These are phyloP conservation scores for Triticum urartu DNA, from an alignment of 176 grass and related monocot species.

Conservation along the genomic window DNA sequence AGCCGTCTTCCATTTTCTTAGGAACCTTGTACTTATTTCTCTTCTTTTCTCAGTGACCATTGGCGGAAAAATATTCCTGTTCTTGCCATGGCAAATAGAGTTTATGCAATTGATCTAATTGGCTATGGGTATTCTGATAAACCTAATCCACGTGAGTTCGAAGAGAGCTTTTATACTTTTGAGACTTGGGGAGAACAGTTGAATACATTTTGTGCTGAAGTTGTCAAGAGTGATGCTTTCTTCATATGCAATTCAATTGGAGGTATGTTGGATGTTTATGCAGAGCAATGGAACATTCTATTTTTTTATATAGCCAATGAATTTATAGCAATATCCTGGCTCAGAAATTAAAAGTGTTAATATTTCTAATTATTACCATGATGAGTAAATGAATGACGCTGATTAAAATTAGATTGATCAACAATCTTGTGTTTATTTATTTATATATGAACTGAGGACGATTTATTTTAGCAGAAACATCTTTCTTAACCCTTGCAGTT, in stretches of 20 bases:
- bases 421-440: neutral
- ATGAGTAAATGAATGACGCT: neutral
- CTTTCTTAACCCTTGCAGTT: neutral
- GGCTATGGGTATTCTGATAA: slow-evolving; percentile 97
- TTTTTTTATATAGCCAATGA: neutral
- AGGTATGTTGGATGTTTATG: slow-evolving; percentile 45
- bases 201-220: slow-evolving; percentile 77
- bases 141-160: slow-evolving; percentile 64
- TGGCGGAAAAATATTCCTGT: slow-evolving; percentile 82
- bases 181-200: slow-evolving; percentile 96
- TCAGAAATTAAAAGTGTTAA: neutral
- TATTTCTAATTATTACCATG: neutral
- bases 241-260: slow-evolving; percentile 99
- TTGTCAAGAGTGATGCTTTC: slow-evolving; percentile 74
- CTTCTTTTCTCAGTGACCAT: slow-evolving; percentile 60
- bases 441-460: neutral
- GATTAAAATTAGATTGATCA: neutral
- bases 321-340: neutral
- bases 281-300: neutral
- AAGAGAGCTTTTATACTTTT: slow-evolving; percentile 78
- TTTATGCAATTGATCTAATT: slow-evolving; percentile 90
- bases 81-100: slow-evolving; percentile 64
- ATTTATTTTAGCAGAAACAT: neutral
- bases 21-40: neutral
- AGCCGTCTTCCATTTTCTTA: neutral